Evolutionary conservation across 345 rosid species (phyloP), one percentile per base, ranked within the genome.

Genomic region (Microthlaspi erraticum): DNA sequence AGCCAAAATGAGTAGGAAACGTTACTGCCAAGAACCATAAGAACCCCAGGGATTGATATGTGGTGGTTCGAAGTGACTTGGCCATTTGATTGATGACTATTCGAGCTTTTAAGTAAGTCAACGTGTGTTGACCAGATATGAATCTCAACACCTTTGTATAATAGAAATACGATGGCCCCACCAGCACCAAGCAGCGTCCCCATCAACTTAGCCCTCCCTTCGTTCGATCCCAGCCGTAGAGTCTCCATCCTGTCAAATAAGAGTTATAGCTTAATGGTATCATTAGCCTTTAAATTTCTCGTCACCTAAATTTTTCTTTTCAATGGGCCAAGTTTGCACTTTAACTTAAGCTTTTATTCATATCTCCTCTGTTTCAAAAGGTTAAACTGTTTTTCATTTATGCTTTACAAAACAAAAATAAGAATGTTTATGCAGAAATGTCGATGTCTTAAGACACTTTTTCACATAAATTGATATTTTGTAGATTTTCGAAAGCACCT

Each of bases 111-210:
- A 17, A 17, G 62, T 18, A 74, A 37, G 52, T 81, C 58, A 68
- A 75, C n/a, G 43, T 78, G 78, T 7, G 83, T 66, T 45, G 84
- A 50, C 86, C 83, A 77, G 0, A 77, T 42, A 3, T 76, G 41
- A 56, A 88, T 29, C 38, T 79, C 78, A 0, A 38, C 1, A 6
- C 92, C 97, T 73, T 81, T 87, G 69, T 71, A 87, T 65, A 88
- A 71, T 9, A 88, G 70, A 50, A 87, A 76, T 6, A 91, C 48
- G 81, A 85, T 71, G 2, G 84, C 87, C 2, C 85, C 91, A 8
- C 75, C 78, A 0, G 84, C 70, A 41, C 91, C 84, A 3, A 77
- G 17, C 23, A 82, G 16, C 10, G 88, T 83, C 3, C 90, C 93
- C 2, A 55, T 6, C 14, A 80, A 70, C 39, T 81, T 88, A 1